These are phyloP conservation scores for Suillus hirtellus DNA, from an alignment of 768 basidiomycete genomes.

Conservation along the genomic window DNA sequence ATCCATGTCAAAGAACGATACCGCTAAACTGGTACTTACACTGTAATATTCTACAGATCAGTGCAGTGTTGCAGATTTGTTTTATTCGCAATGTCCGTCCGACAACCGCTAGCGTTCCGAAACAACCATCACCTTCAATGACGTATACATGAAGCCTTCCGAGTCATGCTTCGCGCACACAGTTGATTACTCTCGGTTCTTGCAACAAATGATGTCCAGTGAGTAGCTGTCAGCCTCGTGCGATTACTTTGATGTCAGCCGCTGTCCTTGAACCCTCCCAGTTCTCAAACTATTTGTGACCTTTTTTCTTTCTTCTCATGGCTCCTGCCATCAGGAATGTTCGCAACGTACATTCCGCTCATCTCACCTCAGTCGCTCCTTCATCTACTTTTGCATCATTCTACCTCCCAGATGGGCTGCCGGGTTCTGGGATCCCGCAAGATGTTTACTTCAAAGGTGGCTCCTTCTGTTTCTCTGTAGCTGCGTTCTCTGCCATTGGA, in stretches of 20 bases:
- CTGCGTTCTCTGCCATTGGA: background rate
- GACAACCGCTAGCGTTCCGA: background rate
- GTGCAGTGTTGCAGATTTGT: background rate
- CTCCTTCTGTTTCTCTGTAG: constrained; percentile 1
- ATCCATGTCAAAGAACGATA: background rate
- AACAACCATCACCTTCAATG: background rate
- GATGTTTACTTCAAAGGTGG: constrained; percentile 4
- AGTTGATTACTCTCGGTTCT: background rate
- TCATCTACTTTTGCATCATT: background rate
- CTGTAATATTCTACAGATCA: background rate
- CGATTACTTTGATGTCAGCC: background rate
- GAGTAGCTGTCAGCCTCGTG: background rate
- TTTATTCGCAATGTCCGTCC: background rate
- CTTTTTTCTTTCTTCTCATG: background rate
- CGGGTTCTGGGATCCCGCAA: background rate
- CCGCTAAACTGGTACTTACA: background rate
- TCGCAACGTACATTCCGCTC: background rate
- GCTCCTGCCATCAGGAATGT: background rate
- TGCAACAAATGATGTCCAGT: background rate
- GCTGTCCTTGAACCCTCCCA: background rate
- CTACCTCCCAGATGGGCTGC: background rate
- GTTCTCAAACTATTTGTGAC: background rate
- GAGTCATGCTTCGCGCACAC: background rate
- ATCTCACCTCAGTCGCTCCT: background rate
- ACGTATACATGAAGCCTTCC: background rate